These are phyloP conservation scores for Xylariaceae sp. DNA, from an alignment of 2,329 filamentous ascomycete genomes.

Conservation along the genomic window DNA sequence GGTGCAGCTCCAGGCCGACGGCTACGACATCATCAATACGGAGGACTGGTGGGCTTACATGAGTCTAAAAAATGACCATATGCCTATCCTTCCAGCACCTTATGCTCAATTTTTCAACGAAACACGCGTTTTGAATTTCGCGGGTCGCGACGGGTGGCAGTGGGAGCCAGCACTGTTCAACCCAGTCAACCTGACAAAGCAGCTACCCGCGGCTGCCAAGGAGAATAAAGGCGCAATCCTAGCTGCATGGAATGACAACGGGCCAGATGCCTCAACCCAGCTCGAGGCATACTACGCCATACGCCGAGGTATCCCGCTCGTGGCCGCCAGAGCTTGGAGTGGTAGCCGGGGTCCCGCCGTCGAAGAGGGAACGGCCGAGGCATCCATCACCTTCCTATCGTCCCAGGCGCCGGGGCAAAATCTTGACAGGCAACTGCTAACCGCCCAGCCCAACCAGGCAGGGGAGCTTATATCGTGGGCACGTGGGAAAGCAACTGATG, in stretches of 20 bases:
- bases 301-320: slow-evolving; percentile 51
- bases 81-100: slow-evolving; percentile 51
- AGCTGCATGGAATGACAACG: slow-evolving; percentile 58
- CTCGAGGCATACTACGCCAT: slow-evolving; percentile 56
- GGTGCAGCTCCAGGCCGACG: slow-evolving; percentile 45
- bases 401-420: slow-evolving; percentile 51
- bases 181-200: slow-evolving; percentile 49
- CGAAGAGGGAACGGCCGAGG: slow-evolving; percentile 33
- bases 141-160: slow-evolving; percentile 48
- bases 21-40: slow-evolving; percentile 53
- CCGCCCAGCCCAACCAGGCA: neutral
- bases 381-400: slow-evolving; percentile 48
- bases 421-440: slow-evolving; percentile 46
- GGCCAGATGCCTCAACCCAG: slow-evolving; percentile 55
- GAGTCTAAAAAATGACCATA: slow-evolving; percentile 60
- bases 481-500: slow-evolving; percentile 4
- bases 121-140: slow-evolving; percentile 53
- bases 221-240: slow-evolving; percentile 47
- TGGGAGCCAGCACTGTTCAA: slow-evolving; percentile 55
- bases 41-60: slow-evolving; percentile 62
- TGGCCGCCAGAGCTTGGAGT: slow-evolving; percentile 51
- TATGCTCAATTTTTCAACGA: slow-evolving; percentile 56
- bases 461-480: slow-evolving; percentile 45
- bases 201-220: slow-evolving; percentile 42
- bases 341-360: slow-evolving; percentile 47